A percentile compares a stretch with the other conserved stretches of the same genome.
These are phyloP conservation scores for Ricinus communis DNA, from an alignment of 345 rosid genomes.

Conservation along the genomic window DNA sequence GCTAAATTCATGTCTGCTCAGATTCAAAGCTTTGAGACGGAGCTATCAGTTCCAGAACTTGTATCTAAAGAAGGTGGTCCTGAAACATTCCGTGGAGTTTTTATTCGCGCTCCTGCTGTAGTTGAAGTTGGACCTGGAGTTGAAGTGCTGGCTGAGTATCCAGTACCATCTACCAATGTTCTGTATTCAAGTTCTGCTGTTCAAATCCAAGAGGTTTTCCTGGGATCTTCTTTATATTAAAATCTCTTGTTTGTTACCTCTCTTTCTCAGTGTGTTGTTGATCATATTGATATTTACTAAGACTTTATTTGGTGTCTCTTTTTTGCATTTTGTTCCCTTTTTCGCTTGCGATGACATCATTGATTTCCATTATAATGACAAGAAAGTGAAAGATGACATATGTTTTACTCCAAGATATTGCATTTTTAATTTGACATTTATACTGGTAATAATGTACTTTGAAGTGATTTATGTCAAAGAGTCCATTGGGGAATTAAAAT, in stretches of 20 bases:
- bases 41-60: conserved; percentile 65
- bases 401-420: not conserved
- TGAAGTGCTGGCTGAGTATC: conserved; percentile 81
- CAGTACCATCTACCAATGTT: conserved; percentile 59
- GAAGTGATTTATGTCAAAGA: not conserved
- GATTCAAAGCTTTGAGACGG: conserved; percentile 97
- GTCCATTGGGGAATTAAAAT: not conserved
- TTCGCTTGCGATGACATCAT: not conserved
- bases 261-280: not conserved
- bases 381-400: not conserved
- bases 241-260: not conserved
- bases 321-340: not conserved
- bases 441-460: not conserved
- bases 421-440: not conserved
- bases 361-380: not conserved
- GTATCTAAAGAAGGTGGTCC: conserved; percentile 85
- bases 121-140: conserved; percentile 80
- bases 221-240: not conserved
- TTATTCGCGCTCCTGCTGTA: conserved; percentile 96
- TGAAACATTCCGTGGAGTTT: conserved; percentile 79
- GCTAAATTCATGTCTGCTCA: conserved; percentile 19
- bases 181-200: conserved; percentile 75
- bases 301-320: not conserved
- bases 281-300: not conserved
- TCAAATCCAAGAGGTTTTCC: conserved; percentile 74